Evolutionary conservation across 2,329 filamentous ascomycete species (phyloP).

Genomic region (Bretziella fagacearum): DNA sequence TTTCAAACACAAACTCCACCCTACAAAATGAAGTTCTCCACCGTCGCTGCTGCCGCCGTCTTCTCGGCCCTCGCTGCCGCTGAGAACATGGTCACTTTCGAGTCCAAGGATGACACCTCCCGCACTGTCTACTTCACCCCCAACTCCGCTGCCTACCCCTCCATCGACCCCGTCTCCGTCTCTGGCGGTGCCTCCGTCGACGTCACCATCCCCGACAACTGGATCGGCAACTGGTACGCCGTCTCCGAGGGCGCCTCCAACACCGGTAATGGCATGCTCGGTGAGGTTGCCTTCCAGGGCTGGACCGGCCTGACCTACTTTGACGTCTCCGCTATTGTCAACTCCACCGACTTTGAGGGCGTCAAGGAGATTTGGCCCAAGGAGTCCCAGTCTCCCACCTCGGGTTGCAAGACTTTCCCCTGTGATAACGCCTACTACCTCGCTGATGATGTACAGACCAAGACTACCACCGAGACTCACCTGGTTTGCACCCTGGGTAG

Average conservation of each 20-base stretch:
- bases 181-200: conserved; percentile 23
- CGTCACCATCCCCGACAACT: conserved; percentile 27
- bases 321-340: conserved; percentile 41
- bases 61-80: conserved; percentile 30
- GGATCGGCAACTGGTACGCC: conserved; percentile 36
- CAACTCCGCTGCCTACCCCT: conserved; percentile 22
- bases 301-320: conserved; percentile 35
- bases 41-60: conserved; percentile 27
- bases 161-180: conserved; percentile 26
- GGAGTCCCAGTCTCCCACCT: conserved; percentile 23
- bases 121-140: conserved; percentile 36
- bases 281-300: conserved; percentile 34
- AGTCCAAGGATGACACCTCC: conserved; percentile 35
- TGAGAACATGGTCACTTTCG: conserved; percentile 36
- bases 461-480: conserved; percentile 30
- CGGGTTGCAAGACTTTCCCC: conserved; percentile 35
- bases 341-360: conserved; percentile 31
- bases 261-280: conserved; percentile 31
- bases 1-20: neutral
- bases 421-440: conserved; percentile 38
- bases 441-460: conserved; percentile 38
- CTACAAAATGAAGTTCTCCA: conserved; percentile 13
- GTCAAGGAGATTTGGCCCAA: conserved; percentile 39
- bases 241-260: conserved; percentile 28
- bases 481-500: conserved; percentile 34